Evolutionary conservation across 257 asterid species (phyloP).

Genomic region (Prunella vulgaris): DNA sequence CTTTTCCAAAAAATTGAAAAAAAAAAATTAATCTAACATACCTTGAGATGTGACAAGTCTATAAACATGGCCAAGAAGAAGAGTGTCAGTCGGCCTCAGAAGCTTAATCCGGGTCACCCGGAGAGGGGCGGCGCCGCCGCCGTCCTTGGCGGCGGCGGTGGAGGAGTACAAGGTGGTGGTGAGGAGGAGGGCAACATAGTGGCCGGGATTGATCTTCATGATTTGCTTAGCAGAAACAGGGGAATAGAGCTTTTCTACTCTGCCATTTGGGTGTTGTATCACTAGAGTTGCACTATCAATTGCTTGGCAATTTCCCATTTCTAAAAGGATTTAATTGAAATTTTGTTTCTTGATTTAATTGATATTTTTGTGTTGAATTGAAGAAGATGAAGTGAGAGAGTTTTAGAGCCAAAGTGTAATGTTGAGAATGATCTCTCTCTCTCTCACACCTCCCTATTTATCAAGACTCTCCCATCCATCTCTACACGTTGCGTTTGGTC

Average conservation of each 20-base stretch:
- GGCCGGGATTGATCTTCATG: slow-evolving; percentile 87
- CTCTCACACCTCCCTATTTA: slow-evolving; percentile 18
- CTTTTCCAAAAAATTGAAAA: not conserved
- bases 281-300: slow-evolving; percentile 67
- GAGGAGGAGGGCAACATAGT: slow-evolving; percentile 84
- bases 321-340: not conserved
- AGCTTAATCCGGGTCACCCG: slow-evolving; percentile 70
- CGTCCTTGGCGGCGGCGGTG: slow-evolving; percentile 30
- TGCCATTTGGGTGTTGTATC: slow-evolving; percentile 74
- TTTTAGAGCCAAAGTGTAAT: slow-evolving; percentile 29
- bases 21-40: slow-evolving; percentile 6
- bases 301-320: slow-evolving; percentile 96
- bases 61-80: slow-evolving; percentile 79
- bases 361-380: not conserved
- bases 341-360: not conserved
- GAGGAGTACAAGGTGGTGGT: slow-evolving; percentile 66
- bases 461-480: too few species aligned
- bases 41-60: slow-evolving; percentile 83
- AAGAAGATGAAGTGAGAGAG: slow-evolving; percentile 7
- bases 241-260: slow-evolving; percentile 51
- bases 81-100: slow-evolving; percentile 70
- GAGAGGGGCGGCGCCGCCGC: slow-evolving; percentile 37
- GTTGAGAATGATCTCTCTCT: slow-evolving; percentile 24
- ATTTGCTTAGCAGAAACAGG: slow-evolving; percentile 60
- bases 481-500: not conserved